Evolutionary conservation across 257 asterid genomes (phyloP).

Genomic region (Gentiana straminea): DNA sequence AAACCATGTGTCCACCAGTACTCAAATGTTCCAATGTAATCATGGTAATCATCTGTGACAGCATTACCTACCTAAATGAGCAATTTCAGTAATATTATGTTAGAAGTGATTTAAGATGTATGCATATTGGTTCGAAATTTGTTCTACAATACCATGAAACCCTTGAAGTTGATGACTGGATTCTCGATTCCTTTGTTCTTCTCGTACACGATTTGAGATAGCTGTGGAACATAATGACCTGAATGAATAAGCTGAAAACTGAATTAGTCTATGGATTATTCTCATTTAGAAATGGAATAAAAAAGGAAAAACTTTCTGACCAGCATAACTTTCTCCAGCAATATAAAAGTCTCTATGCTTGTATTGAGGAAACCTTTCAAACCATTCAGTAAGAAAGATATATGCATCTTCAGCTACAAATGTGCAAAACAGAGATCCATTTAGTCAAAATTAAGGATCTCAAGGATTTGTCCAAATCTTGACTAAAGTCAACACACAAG

Average conservation of each 20-base stretch:
- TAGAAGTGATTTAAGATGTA: neutral
- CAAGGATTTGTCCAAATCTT: constrained; percentile 4
- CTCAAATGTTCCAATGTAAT: constrained; percentile 84
- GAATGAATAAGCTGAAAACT: constrained; percentile 11
- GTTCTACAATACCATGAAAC: constrained; percentile 56
- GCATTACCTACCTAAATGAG: constrained; percentile 89
- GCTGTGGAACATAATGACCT: constrained; percentile 98
- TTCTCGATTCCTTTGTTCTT: constrained; percentile 65
- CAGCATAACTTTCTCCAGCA: constrained; percentile 98
- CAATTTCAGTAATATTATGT: constrained; percentile 3
- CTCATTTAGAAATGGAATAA: neutral
- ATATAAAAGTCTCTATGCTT: constrained; percentile 81
- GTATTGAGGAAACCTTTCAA: constrained; percentile 96
- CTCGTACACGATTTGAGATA: constrained; percentile 54
- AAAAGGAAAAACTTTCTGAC: constrained; percentile 17
- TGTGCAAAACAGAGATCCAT: constrained; percentile 17
- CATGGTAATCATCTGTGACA: constrained; percentile 83
- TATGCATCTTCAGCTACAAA: constrained; percentile 85
- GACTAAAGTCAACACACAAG: constrained; percentile 5
- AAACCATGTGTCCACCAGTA: constrained; percentile 99
- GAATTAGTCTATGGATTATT: constrained; percentile 7
- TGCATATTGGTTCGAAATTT: constrained; percentile 1
- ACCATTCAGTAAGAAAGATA: constrained; percentile 68
- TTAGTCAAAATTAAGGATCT: constrained; percentile 5
- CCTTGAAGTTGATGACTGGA: constrained; percentile 78